Conservation (phyloP, 2,329 filamentous ascomycete species). For the Xylariaceae sp. region DNA sequence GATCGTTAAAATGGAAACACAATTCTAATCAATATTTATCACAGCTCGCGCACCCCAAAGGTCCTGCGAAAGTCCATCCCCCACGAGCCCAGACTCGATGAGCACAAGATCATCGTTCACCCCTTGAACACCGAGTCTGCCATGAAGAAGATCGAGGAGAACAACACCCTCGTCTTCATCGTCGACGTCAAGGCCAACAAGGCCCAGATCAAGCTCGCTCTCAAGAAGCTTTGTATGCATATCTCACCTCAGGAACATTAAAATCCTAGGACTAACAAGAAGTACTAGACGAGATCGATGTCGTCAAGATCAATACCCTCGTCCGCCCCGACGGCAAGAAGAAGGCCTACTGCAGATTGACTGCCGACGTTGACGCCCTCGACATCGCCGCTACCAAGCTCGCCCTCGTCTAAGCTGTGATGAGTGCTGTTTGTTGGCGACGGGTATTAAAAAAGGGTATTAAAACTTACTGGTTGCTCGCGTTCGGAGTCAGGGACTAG, state of each 20-base stretch:
- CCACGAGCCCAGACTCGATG: conserved; percentile 86
- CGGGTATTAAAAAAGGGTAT: conserved; percentile 19
- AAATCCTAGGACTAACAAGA: not conserved
- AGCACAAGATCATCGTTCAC: conserved; percentile 96
- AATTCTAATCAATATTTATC: no score
- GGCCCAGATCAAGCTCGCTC: conserved; percentile 95
- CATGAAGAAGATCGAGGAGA: conserved; percentile 99
- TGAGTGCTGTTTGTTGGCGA: conserved; percentile 16
- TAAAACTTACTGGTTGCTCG: no score
- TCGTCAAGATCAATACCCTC: conserved; percentile 98
- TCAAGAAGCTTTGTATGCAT: conserved; percentile 88
- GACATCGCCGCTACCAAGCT: conserved; percentile 99
- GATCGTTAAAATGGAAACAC: no score
- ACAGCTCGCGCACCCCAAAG: conserved; percentile 82
- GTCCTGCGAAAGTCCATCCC: conserved; percentile 95
- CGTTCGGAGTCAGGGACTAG: no score
- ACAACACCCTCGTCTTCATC: conserved; percentile 97
- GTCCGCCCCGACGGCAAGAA: conserved; percentile 65
- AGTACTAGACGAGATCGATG: conserved; percentile 74
- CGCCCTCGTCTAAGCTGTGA: conserved; percentile 79
- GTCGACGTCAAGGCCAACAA: conserved; percentile 98
- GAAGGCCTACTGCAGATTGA: conserved; percentile 97
- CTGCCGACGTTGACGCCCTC: conserved; percentile 93
- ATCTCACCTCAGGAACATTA: no score
- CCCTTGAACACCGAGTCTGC: conserved; percentile 99